Evolutionary conservation across 1,139 yeast genomes (phyloP), one percentile per base, ranked within the genome.

Genomic region (Scheffersomyces titani): DNA sequence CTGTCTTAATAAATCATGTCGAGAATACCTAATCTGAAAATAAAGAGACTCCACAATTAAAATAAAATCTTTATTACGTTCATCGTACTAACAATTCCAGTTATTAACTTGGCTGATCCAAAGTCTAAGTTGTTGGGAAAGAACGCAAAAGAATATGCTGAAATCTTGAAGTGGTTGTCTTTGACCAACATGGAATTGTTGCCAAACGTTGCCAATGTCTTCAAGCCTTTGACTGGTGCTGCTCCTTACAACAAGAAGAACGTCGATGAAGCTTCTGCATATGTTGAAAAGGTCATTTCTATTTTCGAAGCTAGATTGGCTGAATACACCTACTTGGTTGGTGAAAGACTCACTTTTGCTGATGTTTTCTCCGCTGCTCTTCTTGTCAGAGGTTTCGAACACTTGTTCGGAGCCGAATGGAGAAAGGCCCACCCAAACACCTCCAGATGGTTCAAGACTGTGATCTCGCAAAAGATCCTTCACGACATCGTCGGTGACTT

Each of bases 311-410:
- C 76, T 52, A 86, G 92, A 82, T 84, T 94, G 70, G 72, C 80
- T 63, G 83, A 86, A 70, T 84, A 83, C 87, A 92, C 98, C 62
- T 94, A 84, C 83, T 86, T 94, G 73, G 98, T 88, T 69, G 96
- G 97, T 72, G 98, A 93, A 82, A 85, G 94, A 80, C 70, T 90
- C 69, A 81, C 98, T 56, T 73, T 88, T 63, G 98, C 98, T 70
- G 99, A 94, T 78, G 73, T 91, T 67, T 83, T 84, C 69, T 77
- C 82, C 66, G 93, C 89, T 65, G 70, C 87, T 60, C 70, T 80
- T 63, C 77, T 86, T 67, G 69, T 76, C 73, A 85, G 93, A 79
- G 89, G 88, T 61, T 90, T 90, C 81, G 76, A 82, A 64, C 68
- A 70, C 75, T 73, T 91, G 63, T 89, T 85, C 75, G 98, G 93